Evolutionary conservation across 2,329 filamentous ascomycete genomes (phyloP), one percentile per base, ranked within the genome.

Genomic region (Colletotrichum graminicola): DNA sequence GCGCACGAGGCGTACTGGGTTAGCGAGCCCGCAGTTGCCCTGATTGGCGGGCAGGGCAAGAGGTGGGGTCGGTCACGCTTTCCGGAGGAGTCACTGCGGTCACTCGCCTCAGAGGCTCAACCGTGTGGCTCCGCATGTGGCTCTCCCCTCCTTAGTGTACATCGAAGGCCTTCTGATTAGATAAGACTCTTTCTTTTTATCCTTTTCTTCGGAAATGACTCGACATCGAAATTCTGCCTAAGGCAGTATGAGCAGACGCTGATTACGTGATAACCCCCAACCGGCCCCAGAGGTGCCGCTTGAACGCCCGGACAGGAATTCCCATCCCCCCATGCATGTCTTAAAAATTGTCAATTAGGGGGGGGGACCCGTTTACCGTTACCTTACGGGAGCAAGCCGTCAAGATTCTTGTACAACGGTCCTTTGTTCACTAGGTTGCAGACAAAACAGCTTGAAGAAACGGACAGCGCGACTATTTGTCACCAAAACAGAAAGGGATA

Each of bases 311-410:
- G 65, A 66, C 61, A 54, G 61, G 45, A 56, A 43, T 56, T 51
- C 62, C 60, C 47, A 66, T 71, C 66, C 47, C 61, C 66, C 70
- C 61, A 66, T 71, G 66, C 61, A 69, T 63, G 62, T 72, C 66
- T 71, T 62, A 57, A 72, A 72, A 72, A 71, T 49, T 72, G 56
- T 62, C 66, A 66, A 71, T 71, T 57, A 72, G 66, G 70, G 66
- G 29, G 29, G 69, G 39, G 2, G 14, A 45, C 45, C 45, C 54
- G 39, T 67, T 67, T 51, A 55, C 26, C 56, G 63, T 47, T 62
- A 62, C 51, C 64, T 67, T 29, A 41, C 14, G 65, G 65, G 59
- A 29, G 47, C 47, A 52, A 55, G 69, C 54, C 66, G 32, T 64
- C 47, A 54, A 56, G 69, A 72, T 43, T 69, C 54, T 69, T 69